phyloP scores from a whole-genome alignment of 78 protist genomes.

The Fonticula alba region DNA sequence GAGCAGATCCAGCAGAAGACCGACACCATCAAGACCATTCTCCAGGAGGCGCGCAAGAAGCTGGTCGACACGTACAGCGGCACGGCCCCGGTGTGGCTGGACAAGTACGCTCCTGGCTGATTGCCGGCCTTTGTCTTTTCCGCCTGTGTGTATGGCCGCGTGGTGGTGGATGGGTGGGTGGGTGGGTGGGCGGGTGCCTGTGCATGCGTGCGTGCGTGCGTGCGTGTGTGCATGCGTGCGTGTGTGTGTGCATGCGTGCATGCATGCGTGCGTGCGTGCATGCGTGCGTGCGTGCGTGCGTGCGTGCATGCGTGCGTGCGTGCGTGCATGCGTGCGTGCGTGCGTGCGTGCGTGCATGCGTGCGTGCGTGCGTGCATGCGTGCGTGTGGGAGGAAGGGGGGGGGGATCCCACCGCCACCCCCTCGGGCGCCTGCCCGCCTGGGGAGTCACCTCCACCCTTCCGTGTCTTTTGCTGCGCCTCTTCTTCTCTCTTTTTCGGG shows the following conservation, averaged over 20 bases:
- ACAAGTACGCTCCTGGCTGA: too few relatives aligned
- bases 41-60: too few relatives aligned
- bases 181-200: too few relatives aligned
- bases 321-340: not conserved
- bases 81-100: too few relatives aligned
- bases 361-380: not conserved
- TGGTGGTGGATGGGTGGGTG: too few relatives aligned
- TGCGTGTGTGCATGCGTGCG: not conserved
- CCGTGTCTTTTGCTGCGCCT: not conserved
- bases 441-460: not conserved
- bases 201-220: too few relatives aligned
- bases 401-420: not conserved
- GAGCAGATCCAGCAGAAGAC: too few relatives aligned
- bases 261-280: not conserved
- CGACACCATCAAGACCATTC: too few relatives aligned
- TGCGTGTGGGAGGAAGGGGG: not conserved
- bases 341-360: not conserved
- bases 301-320: not conserved
- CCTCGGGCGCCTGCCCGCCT: not conserved
- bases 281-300: not conserved
- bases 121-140: too few relatives aligned
- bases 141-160: too few relatives aligned
- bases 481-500: too few relatives aligned
- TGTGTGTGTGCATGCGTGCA: not conserved
- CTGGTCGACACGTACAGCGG: too few relatives aligned